Evolutionary conservation across 805 yeast species (phyloP).

Genomic region (Ogataea sp.): DNA sequence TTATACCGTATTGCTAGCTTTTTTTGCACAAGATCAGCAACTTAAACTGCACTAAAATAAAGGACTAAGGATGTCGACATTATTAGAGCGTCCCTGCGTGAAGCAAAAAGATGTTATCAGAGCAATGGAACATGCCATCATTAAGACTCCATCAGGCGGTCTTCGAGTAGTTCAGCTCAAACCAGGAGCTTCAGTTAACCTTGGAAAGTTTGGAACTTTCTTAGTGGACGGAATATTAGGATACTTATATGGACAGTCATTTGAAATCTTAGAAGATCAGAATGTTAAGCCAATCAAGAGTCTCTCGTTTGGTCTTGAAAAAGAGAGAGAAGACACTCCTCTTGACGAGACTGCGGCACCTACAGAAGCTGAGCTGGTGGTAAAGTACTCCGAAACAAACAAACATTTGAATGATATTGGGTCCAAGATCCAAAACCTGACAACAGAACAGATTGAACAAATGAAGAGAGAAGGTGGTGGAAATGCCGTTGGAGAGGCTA

Average conservation of each 20-base stretch:
- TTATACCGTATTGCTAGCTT: too few species aligned
- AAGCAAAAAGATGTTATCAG: slow-evolving; percentile 27
- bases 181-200: slow-evolving; percentile 50
- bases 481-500: slow-evolving; percentile 58
- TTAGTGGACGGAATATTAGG: slow-evolving; percentile 69
- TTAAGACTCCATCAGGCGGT: slow-evolving; percentile 78
- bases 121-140: slow-evolving; percentile 47
- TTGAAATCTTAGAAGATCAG: slow-evolving; percentile 64
- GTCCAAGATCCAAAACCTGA: slow-evolving; percentile 60
- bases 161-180: slow-evolving; percentile 63
- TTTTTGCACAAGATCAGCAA: too few species aligned
- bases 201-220: slow-evolving; percentile 92
- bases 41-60: too few species aligned
- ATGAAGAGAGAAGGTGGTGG: slow-evolving; percentile 67
- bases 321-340: too few species aligned
- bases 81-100: background rate
- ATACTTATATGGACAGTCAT: slow-evolving; percentile 78
- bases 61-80: background rate
- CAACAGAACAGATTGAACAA: slow-evolving; percentile 75
- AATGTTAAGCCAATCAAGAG: slow-evolving; percentile 42
- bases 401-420: slow-evolving; percentile 63
- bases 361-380: slow-evolving; percentile 1
- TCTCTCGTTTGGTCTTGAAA: slow-evolving; percentile 22
- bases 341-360: too few species aligned
- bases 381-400: slow-evolving; percentile 48